Conservation (phyloP, 1,284 basidiomycete species). For the Ganoderma meredithae region DNA sequence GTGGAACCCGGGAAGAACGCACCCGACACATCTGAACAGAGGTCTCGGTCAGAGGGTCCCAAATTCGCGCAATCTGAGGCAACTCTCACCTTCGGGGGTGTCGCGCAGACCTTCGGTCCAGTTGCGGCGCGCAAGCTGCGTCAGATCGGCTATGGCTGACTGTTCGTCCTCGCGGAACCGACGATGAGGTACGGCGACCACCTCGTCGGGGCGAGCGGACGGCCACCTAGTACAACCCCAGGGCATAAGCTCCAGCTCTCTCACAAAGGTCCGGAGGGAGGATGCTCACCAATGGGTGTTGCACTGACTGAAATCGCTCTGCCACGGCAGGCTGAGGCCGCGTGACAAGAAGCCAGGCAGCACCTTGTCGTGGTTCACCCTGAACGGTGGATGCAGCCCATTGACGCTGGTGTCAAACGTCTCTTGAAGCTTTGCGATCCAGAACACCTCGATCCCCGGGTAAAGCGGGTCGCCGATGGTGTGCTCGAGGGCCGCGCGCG, state of each 20-base stretch:
- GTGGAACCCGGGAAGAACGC: background rate
- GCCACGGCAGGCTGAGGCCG: conserved; percentile 35
- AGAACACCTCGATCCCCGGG: conserved; percentile 39
- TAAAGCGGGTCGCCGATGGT: conserved; percentile 45
- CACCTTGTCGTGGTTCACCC: conserved; percentile 22
- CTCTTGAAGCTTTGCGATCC: conserved; percentile 19
- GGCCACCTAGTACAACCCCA: background rate
- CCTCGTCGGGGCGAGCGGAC: background rate
- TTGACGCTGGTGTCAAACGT: conserved; percentile 9
- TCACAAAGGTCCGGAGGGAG: background rate
- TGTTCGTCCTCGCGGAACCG: background rate
- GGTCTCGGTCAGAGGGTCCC: background rate
- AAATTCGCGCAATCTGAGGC: background rate
- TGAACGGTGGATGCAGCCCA: conserved; percentile 26
- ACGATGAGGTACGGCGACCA: background rate
- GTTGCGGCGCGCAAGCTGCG: background rate
- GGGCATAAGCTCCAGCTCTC: background rate
- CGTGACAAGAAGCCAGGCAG: conserved; percentile 27
- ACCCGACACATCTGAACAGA: background rate
- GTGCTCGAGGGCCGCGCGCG: conserved; percentile 41
- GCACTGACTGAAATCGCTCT: conserved; percentile 32
- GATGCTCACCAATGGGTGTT: conserved; percentile 28
- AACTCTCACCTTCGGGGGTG: background rate
- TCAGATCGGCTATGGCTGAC: background rate
- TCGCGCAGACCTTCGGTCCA: background rate